Evolutionary conservation across 306 rosid species (phyloP), one percentile per base, ranked within the genome.

Genomic region (Potentilla sterilis): DNA sequence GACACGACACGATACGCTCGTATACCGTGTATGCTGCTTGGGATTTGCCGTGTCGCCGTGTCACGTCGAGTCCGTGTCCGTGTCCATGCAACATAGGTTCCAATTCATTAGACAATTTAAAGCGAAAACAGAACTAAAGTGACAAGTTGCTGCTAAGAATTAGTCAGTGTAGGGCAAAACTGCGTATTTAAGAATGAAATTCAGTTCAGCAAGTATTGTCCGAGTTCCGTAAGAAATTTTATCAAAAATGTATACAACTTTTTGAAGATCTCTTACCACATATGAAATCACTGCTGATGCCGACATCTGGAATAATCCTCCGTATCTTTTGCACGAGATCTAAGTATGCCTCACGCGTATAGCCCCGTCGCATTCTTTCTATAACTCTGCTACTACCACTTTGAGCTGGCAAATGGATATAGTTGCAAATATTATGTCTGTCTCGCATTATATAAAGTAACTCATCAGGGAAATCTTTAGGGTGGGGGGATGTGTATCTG

Each of bases 401-500:
- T 82, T 96, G 98, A 41, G 97, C 99, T 80, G 97, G 99, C 81
- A 90, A 88, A 84, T 95, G 98, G 63, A 95, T 89, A 63, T 47
- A 75, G 52, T 88, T 92, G 88, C 99, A 92, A 73, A 95, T 82
- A 70, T 95, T 95, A 82, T 86, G 91, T 73, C 97, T 88, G 58
- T 92, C 97, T 59, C 88, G 93, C 99, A 92, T 95, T 74, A 95
- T 78, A 82, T 90, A 88, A 48, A 90, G 90, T 57, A 95, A 83
- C 48, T 90, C 99, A 72, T 95, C 97, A 0, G 99, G 98, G 78
- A 77, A 95, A 88, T 95, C 99, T 80, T 95, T 95, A 24, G 99
- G 99, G 81, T 92, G 99, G 9, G 99, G 97, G 72, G 97, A 95
- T 5, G 99, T 95, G 87, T 86, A 95, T 95, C 99, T 87, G 85